A percentile compares a stretch with the other conserved stretches of the same genome.
Conservation (phyloP, 768 basidiomycete genomes). For the Hygrocybe coccinea region DNA sequence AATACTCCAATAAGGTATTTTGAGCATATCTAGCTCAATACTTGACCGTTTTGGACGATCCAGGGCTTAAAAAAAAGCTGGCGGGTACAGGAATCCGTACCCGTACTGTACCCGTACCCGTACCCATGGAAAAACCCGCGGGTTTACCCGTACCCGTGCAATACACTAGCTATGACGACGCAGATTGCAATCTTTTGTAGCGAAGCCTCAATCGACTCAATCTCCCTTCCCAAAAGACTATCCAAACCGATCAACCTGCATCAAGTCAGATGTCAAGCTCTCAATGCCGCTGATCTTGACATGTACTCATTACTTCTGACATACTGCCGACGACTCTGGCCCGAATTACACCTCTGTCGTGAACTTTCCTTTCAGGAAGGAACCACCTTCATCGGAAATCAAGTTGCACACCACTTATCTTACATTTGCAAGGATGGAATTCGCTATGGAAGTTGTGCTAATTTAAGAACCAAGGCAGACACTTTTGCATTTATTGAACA, state of each 20-base stretch:
- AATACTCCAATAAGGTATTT: too few relatives aligned
- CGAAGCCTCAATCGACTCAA: conserved; percentile 6
- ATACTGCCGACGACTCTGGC: conserved; percentile 11
- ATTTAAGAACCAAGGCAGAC: conserved; percentile 16
- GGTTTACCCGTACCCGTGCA: too few relatives aligned
- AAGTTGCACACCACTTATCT: conserved; percentile 2
- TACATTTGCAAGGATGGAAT: conserved; percentile 22
- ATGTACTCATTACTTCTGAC: conserved; percentile 6
- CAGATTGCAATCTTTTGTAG: conserved; percentile 19
- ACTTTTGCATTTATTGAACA: conserved; percentile 8
- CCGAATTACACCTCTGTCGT: background rate
- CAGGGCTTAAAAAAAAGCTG: too few relatives aligned
- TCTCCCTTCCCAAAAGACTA: too few relatives aligned
- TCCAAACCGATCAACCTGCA: too few relatives aligned
- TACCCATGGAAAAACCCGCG: too few relatives aligned
- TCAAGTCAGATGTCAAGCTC: background rate
- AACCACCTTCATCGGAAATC: background rate
- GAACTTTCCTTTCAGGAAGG: conserved; percentile 1
- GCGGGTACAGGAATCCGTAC: too few relatives aligned
- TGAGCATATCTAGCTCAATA: too few relatives aligned
- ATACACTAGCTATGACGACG: conserved; percentile 20
- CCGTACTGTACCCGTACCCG: too few relatives aligned
- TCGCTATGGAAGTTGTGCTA: conserved; percentile 14
- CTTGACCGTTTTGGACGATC: too few relatives aligned
- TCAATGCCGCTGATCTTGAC: background rate